Evolutionary conservation across 129 eudicot genomes (phyloP).

Genomic region (Silybum marianum): DNA sequence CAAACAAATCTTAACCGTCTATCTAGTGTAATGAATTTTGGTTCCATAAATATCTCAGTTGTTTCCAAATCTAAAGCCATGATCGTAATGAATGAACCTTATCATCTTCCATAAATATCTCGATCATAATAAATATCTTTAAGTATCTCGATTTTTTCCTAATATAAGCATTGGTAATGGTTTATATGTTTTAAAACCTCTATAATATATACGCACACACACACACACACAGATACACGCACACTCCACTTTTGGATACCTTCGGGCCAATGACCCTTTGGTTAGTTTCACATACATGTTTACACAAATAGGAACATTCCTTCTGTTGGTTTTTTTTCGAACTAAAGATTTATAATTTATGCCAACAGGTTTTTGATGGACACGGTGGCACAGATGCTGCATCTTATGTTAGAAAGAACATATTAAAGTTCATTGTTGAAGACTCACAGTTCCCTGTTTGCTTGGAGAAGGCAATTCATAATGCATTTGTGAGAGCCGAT

Average conservation of each 20-base stretch:
- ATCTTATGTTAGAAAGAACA: conserved; percentile 56
- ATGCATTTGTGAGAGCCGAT: conserved; percentile 81
- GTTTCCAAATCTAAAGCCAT: not conserved
- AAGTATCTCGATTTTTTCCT: not conserved
- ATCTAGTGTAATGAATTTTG: not conserved
- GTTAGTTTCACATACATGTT: not conserved
- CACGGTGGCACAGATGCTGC: conserved; percentile 99
- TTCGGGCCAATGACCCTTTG: not conserved
- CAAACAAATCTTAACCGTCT: not conserved
- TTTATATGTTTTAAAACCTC: not conserved
- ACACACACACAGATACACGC: not conserved
- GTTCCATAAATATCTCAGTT: not conserved
- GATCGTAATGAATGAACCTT: not conserved
- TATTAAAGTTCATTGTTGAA: conserved; percentile 70
- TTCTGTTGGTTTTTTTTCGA: not conserved
- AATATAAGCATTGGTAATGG: not conserved
- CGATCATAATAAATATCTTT: not conserved
- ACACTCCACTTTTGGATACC: not conserved
- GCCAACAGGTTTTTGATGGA: conserved; percentile 89
- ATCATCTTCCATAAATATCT: not conserved
- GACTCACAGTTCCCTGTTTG: conserved; percentile 72
- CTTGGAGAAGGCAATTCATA: conserved; percentile 65
- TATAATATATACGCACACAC: not conserved
- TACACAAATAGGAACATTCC: not conserved
- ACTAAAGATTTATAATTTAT: not conserved